Conservation (phyloP, 2,329 filamentous ascomycete genomes). For the Fusarium algeriense region DNA sequence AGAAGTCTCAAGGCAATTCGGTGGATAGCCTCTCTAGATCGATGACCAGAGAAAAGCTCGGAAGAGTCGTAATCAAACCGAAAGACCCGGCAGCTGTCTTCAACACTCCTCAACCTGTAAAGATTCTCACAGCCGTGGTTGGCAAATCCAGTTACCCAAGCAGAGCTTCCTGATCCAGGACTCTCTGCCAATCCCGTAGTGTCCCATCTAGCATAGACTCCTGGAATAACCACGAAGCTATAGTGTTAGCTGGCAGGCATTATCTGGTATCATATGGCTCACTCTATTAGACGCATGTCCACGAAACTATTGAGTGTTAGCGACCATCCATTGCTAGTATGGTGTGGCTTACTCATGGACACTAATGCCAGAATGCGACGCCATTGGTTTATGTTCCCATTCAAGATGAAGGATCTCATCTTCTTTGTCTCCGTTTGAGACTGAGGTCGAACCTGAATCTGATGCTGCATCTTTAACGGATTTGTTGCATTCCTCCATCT, state of each 20-base stretch:
- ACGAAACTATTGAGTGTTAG: background rate
- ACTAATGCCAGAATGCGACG: too few species aligned
- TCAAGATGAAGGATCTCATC: background rate
- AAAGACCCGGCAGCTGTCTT: background rate
- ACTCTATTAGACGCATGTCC: background rate
- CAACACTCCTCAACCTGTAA: background rate
- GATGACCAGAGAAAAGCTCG: background rate
- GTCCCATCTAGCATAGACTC: background rate
- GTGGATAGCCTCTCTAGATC: background rate
- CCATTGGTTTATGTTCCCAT: background rate
- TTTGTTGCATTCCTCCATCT: rapidly evolving
- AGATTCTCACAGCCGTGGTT: too few species aligned
- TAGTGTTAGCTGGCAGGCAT: too few species aligned
- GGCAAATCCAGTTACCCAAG: background rate
- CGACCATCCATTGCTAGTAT: too few species aligned
- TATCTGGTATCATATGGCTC: background rate
- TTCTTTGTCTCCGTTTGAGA: background rate
- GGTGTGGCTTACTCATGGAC: too few species aligned
- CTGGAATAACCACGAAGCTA: background rate
- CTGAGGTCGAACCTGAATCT: too few species aligned
- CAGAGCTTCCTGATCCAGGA: slow-evolving; percentile 6
- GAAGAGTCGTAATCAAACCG: background rate
- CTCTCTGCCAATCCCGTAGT: background rate
- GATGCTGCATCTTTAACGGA: too few species aligned
- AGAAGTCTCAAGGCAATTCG: background rate